phyloP scores from a whole-genome alignment of 345 rosid species.

The Eucalyptus globulus region DNA sequence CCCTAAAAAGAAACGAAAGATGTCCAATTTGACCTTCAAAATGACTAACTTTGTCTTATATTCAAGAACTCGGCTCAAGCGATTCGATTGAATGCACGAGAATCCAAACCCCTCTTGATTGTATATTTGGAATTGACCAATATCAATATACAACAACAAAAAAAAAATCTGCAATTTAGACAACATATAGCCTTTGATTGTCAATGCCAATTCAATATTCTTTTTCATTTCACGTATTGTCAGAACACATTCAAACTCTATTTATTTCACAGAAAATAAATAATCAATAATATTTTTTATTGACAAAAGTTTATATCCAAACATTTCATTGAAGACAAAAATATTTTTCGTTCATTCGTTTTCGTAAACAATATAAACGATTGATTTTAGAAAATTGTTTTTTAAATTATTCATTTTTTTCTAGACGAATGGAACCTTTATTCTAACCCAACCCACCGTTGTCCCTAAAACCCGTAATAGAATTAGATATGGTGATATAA shows the following conservation, averaged over 20 bases:
- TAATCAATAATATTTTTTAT: no score
- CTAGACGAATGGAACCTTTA: not conserved
- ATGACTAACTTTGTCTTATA: not conserved
- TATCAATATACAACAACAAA: fast-evolving
- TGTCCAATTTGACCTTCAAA: fast-evolving
- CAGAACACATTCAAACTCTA: fast-evolving
- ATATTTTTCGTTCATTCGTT: no score
- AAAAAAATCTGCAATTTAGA: not conserved
- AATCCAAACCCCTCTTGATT: not conserved
- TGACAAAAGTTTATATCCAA: no score
- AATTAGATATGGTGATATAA: not conserved
- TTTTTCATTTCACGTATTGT: not conserved
- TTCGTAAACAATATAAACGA: no score
- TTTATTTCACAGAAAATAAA: no score
- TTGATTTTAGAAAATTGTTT: no score
- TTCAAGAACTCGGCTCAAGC: fast-evolving
- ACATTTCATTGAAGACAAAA: fast-evolving
- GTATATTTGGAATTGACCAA: not conserved
- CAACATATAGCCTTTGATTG: not conserved
- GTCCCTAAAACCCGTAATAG: fast-evolving
- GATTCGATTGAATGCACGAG: not conserved
- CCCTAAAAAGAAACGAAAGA: fast-evolving
- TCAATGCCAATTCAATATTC: not conserved
- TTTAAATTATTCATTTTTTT: no score
- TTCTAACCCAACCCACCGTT: not conserved